Evolutionary conservation across 345 rosid species (phyloP).

Genomic region (Jatropha curcas): DNA sequence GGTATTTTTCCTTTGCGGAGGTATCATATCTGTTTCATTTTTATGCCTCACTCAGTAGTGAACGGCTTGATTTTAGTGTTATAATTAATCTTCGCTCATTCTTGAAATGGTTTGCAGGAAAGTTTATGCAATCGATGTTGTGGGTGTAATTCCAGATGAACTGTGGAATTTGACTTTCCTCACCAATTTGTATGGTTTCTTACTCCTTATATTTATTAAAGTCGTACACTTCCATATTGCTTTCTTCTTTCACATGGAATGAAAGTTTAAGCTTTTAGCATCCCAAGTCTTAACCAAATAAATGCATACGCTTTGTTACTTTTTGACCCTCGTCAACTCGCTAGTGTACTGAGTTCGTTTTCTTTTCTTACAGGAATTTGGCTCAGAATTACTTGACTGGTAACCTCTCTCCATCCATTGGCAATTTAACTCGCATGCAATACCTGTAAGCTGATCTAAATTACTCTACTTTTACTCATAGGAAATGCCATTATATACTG

Average conservation of each 20-base stretch:
- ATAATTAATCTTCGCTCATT: background rate
- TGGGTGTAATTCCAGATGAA: constrained; percentile 50
- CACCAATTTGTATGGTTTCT: constrained; percentile 41
- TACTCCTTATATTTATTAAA: background rate
- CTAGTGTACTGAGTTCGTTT: background rate
- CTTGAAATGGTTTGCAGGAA: constrained; percentile 29
- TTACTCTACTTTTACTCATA: background rate
- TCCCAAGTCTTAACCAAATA: too few species aligned
- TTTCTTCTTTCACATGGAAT: too few species aligned
- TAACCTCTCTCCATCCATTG: constrained; percentile 45
- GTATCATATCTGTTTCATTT: background rate
- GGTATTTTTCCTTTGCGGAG: too few species aligned
- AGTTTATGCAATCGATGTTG: constrained; percentile 35
- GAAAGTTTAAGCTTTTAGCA: too few species aligned
- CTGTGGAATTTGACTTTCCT: constrained; percentile 51
- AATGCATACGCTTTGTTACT: too few species aligned
- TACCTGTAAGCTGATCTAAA: constrained; percentile 46
- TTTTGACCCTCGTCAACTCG: too few species aligned
- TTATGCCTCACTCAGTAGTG: background rate
- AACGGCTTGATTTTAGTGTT: too few species aligned
- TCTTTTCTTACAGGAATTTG: constrained; percentile 40
- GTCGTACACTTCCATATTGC: too few species aligned
- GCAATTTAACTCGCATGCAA: constrained; percentile 54
- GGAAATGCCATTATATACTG: background rate
- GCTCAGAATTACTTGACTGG: constrained; percentile 52